Evolutionary conservation across 2,329 filamentous ascomycete species (phyloP), one percentile per base, ranked within the genome.

Genomic region (Tolypocladium ophioglossoides): DNA sequence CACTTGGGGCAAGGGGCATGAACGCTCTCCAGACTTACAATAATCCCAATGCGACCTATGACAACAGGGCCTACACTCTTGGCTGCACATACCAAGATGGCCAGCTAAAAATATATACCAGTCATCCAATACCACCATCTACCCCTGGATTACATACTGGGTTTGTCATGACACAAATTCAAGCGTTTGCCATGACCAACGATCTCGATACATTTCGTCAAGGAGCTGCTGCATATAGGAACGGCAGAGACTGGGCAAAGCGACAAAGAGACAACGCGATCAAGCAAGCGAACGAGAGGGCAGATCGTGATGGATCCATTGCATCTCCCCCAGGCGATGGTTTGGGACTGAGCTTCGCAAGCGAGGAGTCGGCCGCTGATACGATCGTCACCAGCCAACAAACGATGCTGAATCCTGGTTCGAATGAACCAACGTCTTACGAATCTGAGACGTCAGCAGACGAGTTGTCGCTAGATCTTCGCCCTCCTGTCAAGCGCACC

Each of bases 131-230:
- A 8, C 41, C 34, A 32, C 55, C 57, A 8, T 9, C 27, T 8
- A 3, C n/a, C 24, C 64, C 65, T 22, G 41, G 38, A 4, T 32
- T 10, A 8, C 30, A 5, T 5, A 38, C 66, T 27, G 66, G 68
- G 54, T 75, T 73, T 60, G 62, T 70, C 50, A 76, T 74, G 70
- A 74, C 67, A 18, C 59, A 66, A 46, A 7, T 74, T 7, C 54
- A 60, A 0, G 35, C 18, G 1, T 74, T 51, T 46, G 52, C 8
- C 6, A 51, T 74, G 58, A 71, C 63, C 0, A 52, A 55, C 24
- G 55, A 62, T 51, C 22, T 51, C 4, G 59, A 71, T 4, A 60
- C 52, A 1, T 75, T 73, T 56, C 55, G 63, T 11, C 27, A 66
- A 56, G 73, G 70, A 24, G 66, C 62, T 20, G 62, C 63, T 14